Conservation (phyloP, 2,329 filamentous ascomycete genomes). For the Blastomyces gilchristii region DNA sequence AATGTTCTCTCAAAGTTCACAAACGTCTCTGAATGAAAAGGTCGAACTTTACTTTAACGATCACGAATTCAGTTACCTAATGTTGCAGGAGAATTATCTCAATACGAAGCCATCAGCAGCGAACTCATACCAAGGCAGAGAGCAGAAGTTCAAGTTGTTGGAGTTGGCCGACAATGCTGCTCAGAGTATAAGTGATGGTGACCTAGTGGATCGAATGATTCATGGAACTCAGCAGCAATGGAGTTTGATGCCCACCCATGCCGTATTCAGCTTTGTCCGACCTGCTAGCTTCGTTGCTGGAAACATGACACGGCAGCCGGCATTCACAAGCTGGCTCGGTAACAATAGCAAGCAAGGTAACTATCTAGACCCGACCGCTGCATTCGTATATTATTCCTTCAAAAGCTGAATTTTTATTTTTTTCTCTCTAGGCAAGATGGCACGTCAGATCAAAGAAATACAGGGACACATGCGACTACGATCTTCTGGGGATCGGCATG, state of each 20-base stretch:
- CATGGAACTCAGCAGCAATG: conserved; percentile 97
- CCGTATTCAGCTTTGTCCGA: conserved; percentile 85
- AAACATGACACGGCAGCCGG: conserved; percentile 57
- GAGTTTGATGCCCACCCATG: conserved; percentile 95
- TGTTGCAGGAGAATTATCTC: conserved; percentile 98
- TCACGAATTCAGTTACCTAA: conserved; percentile 91
- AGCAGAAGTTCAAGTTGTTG: conserved; percentile 68
- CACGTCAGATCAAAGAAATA: conserved; percentile 78
- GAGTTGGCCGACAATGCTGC: conserved; percentile 81
- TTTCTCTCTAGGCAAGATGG: conserved; percentile 46
- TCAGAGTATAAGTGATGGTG: conserved; percentile 93
- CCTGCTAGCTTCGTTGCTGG: conserved; percentile 82
- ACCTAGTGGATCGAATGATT: conserved; percentile 94
- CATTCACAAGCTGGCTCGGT: conserved; percentile 86
- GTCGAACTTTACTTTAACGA: conserved; percentile 99
- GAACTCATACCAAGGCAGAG: conserved; percentile 52
- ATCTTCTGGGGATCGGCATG: conserved; percentile 81
- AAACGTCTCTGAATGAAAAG: conserved; percentile 87
- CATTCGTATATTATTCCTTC: neutral
- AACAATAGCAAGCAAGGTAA: conserved; percentile 82
- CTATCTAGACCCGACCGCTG: conserved; percentile 11
- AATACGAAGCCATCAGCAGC: conserved; percentile 64
- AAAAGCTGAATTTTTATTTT: conserved; percentile 13
- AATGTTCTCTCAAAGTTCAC: conserved; percentile 74
- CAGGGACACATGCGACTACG: conserved; percentile 93